Evolutionary conservation across 2,329 filamentous ascomycete genomes (phyloP), one percentile per base, ranked within the genome.

Genomic region (Hypoxylon sp.): DNA sequence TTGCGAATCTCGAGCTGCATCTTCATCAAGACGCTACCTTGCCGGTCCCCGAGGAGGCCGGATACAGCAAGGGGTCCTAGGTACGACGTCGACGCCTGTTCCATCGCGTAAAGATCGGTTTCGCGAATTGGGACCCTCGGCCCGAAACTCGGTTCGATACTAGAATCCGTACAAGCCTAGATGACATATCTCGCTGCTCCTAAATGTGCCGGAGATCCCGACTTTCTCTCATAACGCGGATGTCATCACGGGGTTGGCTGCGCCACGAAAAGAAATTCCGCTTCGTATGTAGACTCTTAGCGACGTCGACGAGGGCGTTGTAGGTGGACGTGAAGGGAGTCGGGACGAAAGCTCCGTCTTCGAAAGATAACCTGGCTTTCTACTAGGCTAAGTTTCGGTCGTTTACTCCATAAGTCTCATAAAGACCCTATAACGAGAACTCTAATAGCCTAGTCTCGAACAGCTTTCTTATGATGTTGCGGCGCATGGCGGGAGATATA

Each of bases 11-110:
- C 19, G 4, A 25, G 5, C 41, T 28, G 32, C 53, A 11, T 46
- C 38, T 45, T 55, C 17, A 21, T 9, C 11, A 23, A 30, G 53
- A 34, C 14, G 11, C 45, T 11, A 13, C n/a, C 17, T 11, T 23
- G 28, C 53, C 53, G 36, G n/a, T 14, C 4, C 51, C 51, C 21
- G 23, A 25, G 19, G 34, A 28, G n/a, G 14, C 23, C 51, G 36
- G 45, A 19, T 25, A 36, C 28, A 25, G 14, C 51, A 21, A 17
- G 25, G 21, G 17, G 17, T 9, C 11, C 11, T 28, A 11, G 13
- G 4, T 34, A 6, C 17, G 41, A 43, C 11, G 14, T 34, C 17
- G 11, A 21, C n/a, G 17, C 14, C 28, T 17, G 30, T 17, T n/a
- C 23, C 43, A 19, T 38, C 34, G 13, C 36, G 14, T 45, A 14